phyloP scores from a whole-genome alignment of 257 asterid species.

The Nicotiana paniculata region DNA sequence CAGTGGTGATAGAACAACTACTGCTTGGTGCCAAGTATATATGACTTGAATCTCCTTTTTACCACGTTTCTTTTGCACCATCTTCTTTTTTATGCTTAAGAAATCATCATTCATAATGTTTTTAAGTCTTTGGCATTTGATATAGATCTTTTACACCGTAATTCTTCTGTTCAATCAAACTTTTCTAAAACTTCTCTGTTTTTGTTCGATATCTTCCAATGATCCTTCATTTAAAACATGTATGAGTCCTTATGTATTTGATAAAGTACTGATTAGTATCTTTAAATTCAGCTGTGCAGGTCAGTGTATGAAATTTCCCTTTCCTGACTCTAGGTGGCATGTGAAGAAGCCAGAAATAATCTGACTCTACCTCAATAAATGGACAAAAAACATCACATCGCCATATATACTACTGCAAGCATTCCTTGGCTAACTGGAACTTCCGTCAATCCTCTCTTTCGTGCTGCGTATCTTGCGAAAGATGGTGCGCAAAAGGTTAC shows the following conservation, averaged over 20 bases:
- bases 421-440: conserved; percentile 99
- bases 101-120: not conserved
- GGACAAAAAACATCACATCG: conserved; percentile 45
- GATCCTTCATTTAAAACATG: not conserved
- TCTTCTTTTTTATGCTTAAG: not conserved
- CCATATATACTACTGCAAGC: conserved; percentile 94
- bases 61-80: not conserved
- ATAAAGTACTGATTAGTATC: not conserved
- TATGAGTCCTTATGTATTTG: not conserved
- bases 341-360: conserved; percentile 7
- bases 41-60: not conserved
- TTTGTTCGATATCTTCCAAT: not conserved
- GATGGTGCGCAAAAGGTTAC: conserved; percentile 56
- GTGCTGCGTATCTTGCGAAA: conserved; percentile 91
- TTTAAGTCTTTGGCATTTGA: not conserved
- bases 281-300: not conserved
- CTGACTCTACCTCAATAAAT: conserved; percentile 12
- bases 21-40: not conserved
- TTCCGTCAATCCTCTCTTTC: conserved; percentile 89
- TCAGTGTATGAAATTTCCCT: not conserved
- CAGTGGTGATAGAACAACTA: not conserved
- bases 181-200: not conserved
- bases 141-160: not conserved
- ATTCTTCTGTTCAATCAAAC: not conserved
- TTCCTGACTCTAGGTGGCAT: not conserved